phyloP scores from a whole-genome alignment of 306 rosid species.

The Quillaja saponaria region DNA sequence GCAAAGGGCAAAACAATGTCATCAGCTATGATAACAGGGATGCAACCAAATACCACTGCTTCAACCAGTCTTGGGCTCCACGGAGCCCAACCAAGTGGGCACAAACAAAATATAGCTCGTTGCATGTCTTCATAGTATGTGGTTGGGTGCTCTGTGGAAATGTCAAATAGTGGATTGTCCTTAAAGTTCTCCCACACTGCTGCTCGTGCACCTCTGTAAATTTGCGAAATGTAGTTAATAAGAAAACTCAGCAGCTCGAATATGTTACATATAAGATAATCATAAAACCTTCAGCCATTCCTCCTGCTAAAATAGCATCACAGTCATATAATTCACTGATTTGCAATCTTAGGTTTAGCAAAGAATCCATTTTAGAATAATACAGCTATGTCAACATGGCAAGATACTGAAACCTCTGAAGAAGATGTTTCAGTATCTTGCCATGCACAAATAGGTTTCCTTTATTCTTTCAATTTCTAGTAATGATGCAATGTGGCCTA shows the following conservation, averaged over 20 bases:
- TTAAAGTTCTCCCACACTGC: conserved; percentile 99
- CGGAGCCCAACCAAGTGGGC: conserved; percentile 99
- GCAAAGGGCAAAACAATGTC: conserved; percentile 97
- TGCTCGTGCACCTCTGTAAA: conserved; percentile 81
- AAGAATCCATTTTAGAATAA: conserved; percentile 14
- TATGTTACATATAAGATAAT: too few relatives aligned
- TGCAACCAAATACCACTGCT: conserved; percentile 97
- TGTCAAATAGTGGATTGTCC: conserved; percentile 94
- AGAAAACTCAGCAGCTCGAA: background rate
- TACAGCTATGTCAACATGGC: background rate
- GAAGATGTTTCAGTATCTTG: background rate
- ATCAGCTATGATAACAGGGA: conserved; percentile 93
- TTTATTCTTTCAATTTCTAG: conserved; percentile 5
- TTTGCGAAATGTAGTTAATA: conserved; percentile 25
- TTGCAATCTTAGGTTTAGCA: conserved; percentile 1
- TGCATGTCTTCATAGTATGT: conserved; percentile 99
- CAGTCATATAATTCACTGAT: background rate
- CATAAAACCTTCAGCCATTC: too few relatives aligned
- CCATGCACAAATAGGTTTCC: conserved; percentile 13
- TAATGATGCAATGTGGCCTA: conserved; percentile 17
- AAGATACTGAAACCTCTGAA: too few relatives aligned
- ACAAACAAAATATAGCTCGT: conserved; percentile 88
- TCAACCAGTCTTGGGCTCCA: conserved; percentile 98
- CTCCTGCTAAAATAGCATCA: too few relatives aligned
- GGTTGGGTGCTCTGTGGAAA: conserved; percentile 89